A percentile compares a stretch with the other conserved stretches of the same genome.
phyloP scores from a whole-genome alignment of 164 flowering plant genomes.

The Aristolochia contorta region DNA sequence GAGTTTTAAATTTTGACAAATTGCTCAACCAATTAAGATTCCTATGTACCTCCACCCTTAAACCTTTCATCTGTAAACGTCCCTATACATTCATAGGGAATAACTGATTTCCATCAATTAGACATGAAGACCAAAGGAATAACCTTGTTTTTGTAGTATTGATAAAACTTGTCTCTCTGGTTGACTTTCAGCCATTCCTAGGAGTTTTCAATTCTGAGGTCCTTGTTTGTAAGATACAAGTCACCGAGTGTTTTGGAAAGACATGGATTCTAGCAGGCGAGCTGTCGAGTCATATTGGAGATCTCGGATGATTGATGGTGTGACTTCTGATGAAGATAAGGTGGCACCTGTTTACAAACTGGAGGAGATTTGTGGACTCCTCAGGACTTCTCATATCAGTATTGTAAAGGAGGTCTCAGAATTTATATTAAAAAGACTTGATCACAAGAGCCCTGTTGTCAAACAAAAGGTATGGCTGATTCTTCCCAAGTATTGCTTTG shows the following conservation, averaged over 20 bases:
- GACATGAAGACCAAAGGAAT: no score
- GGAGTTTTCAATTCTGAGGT: no score
- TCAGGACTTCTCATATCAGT: conserved; percentile 63
- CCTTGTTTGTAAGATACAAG: no score
- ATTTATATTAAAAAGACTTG: conserved; percentile 72
- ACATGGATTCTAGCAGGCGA: conserved; percentile 84
- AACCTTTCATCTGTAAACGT: no score
- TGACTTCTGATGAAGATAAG: conserved; percentile 85
- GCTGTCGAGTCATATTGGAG: conserved; percentile 99
- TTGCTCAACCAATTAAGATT: no score
- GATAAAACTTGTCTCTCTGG: no score
- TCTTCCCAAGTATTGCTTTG: conserved; percentile 6
- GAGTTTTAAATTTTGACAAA: no score
- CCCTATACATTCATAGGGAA: no score
- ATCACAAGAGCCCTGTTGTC: conserved; percentile 82
- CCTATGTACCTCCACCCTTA: no score
- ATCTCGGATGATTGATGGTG: conserved; percentile 77
- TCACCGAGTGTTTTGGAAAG: not conserved
- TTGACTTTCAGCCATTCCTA: no score
- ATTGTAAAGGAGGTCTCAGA: conserved; percentile 86
- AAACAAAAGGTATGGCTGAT: conserved; percentile 57
- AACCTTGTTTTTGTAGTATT: no score
- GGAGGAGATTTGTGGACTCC: conserved; percentile 37
- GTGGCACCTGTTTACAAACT: conserved; percentile 86
- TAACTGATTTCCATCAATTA: no score